Percentiles rank a stretch among this genome's conserved stretches.
These are phyloP conservation scores for Verticillium zaregamsianum DNA, from an alignment of 2,329 filamentous ascomycete genomes.

Conservation along the genomic window DNA sequence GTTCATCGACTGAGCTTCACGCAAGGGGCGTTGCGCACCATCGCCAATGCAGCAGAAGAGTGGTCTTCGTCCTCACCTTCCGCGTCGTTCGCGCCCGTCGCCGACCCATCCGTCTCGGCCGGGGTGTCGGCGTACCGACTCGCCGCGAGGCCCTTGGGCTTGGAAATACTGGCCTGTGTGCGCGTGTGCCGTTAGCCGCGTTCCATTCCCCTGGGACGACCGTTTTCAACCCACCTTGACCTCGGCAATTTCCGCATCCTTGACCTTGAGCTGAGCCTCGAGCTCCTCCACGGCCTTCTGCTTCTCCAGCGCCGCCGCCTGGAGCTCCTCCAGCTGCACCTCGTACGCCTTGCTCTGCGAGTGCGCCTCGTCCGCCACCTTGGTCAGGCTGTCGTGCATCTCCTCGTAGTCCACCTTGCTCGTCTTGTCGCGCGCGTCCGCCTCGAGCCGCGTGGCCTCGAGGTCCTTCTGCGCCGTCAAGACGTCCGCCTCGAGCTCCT, in stretches of 20 bases:
- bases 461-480: slow-evolving; percentile 48
- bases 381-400: slow-evolving; percentile 58
- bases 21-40: slow-evolving; percentile 55
- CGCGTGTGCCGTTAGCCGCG: slow-evolving; percentile 34
- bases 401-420: slow-evolving; percentile 57
- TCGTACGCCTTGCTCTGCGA: slow-evolving; percentile 48
- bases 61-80: slow-evolving; percentile 58
- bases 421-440: slow-evolving; percentile 49
- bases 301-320: slow-evolving; percentile 41
- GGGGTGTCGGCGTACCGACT: slow-evolving; percentile 48
- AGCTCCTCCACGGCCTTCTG: slow-evolving; percentile 44
- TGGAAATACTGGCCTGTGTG: slow-evolving; percentile 28
- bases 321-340: slow-evolving; percentile 42
- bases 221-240: slow-evolving; percentile 42
- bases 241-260: slow-evolving; percentile 60
- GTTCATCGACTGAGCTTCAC: slow-evolving; percentile 31
- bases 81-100: slow-evolving; percentile 32
- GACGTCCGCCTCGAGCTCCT: slow-evolving; percentile 35
- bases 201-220: slow-evolving; percentile 23
- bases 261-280: slow-evolving; percentile 55
- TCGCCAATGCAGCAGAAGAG: slow-evolving; percentile 62
- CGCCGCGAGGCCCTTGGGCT: slow-evolving; percentile 47
- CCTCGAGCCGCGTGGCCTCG: slow-evolving; percentile 46
- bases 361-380: slow-evolving; percentile 56
- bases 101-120: slow-evolving; percentile 26